A percentile compares a stretch with the other conserved stretches of the same genome.
Conservation (phyloP, 768 basidiomycete species). For the Tephrocybe rancida region DNA sequence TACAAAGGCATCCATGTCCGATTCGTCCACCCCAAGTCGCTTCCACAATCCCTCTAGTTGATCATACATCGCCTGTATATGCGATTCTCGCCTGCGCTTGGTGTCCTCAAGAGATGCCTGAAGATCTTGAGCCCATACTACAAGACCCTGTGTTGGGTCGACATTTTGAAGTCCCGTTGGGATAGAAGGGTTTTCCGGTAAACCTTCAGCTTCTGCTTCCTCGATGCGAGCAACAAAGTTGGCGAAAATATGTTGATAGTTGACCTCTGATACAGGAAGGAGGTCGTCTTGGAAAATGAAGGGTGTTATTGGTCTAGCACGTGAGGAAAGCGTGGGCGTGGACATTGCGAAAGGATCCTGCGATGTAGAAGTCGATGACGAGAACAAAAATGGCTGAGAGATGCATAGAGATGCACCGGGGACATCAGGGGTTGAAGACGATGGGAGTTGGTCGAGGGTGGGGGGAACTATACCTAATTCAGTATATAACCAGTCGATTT, state of each 20-base stretch:
- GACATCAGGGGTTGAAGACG: slow-evolving; percentile 23
- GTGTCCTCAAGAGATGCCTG: slow-evolving; percentile 66
- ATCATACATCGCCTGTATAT: slow-evolving; percentile 94
- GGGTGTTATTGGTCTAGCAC: slow-evolving; percentile 35
- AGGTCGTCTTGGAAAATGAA: slow-evolving; percentile 39
- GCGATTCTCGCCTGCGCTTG: slow-evolving; percentile 74
- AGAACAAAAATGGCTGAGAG: slow-evolving; percentile 29
- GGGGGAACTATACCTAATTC: slow-evolving; percentile 80
- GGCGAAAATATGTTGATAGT: slow-evolving; percentile 62
- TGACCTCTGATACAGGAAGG: slow-evolving; percentile 34
- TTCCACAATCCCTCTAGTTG: slow-evolving; percentile 91
- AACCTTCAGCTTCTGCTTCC: slow-evolving; percentile 52
- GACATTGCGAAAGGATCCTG: slow-evolving; percentile 50
- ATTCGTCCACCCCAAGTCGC: slow-evolving; percentile 77
- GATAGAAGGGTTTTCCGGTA: slow-evolving; percentile 36
- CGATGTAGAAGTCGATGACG: slow-evolving; percentile 38
- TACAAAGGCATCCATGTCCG: slow-evolving; percentile 90
- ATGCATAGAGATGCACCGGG: slow-evolving; percentile 27
- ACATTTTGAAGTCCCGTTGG: slow-evolving; percentile 70
- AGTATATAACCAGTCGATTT: slow-evolving; percentile 81
- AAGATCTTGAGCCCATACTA: slow-evolving; percentile 68
- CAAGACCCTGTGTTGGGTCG: slow-evolving; percentile 75
- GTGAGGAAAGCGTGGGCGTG: slow-evolving; percentile 54
- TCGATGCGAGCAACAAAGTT: slow-evolving; percentile 66
- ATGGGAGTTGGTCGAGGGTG: slow-evolving; percentile 47